These are phyloP conservation scores for Cardiosporidium cionae DNA, from an alignment of 169 alveolate genomes.

Conservation along the genomic window DNA sequence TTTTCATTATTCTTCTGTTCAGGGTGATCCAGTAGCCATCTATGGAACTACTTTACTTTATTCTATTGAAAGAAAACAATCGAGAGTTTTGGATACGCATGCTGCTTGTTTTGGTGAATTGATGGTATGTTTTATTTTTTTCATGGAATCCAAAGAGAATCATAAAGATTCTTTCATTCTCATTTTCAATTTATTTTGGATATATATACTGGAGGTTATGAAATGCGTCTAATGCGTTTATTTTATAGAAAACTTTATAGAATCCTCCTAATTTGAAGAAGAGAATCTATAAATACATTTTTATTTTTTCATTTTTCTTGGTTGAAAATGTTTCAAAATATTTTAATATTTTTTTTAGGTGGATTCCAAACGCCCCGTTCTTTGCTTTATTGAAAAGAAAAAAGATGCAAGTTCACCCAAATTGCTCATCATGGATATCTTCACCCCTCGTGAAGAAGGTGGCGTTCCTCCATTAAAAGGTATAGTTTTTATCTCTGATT, in stretches of 20 bases:
- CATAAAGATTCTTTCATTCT: no score
- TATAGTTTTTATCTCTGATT: not conserved
- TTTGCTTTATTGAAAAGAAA: slow-evolving; percentile 41
- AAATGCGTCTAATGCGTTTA: no score
- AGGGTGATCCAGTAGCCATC: slow-evolving; percentile 74
- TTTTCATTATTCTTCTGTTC: slow-evolving; percentile 55
- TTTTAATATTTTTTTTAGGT: no score
- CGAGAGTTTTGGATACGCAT: slow-evolving; percentile 86
- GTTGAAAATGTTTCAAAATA: no score
- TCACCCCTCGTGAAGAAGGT: slow-evolving; percentile 27
- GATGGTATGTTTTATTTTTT: no score
- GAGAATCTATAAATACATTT: no score
- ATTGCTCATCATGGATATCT: slow-evolving; percentile 32
- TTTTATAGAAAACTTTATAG: no score
- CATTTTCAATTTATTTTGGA: no score
- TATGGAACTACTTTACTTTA: slow-evolving; percentile 83
- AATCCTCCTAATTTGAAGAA: no score
- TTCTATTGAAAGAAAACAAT: slow-evolving; percentile 59
- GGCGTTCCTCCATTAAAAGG: slow-evolving; percentile 16
- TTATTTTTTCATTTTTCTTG: no score
- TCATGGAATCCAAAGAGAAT: no score
- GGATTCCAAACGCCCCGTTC: slow-evolving; percentile 43
- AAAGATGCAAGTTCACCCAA: slow-evolving; percentile 14
- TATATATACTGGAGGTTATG: no score
- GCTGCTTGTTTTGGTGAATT: slow-evolving; percentile 84